Evolutionary conservation across 2,329 filamentous ascomycete species (phyloP).

Genomic region (Paradendryphiella salina): DNA sequence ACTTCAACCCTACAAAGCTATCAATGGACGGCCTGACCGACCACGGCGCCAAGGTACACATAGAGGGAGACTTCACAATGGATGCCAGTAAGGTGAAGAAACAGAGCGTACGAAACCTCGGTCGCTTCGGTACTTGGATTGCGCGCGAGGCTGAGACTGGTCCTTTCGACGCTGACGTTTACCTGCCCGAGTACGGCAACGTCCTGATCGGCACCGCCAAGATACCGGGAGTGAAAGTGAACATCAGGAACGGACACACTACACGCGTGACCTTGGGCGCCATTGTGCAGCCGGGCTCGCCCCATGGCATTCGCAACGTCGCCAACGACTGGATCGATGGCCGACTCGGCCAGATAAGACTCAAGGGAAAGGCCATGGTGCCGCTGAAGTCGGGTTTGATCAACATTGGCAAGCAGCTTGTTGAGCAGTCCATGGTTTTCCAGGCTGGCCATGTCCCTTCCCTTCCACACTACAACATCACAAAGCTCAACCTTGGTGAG

Average conservation of each 20-base stretch:
- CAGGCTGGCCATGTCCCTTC: constrained; percentile 73
- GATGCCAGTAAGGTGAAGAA: constrained; percentile 76
- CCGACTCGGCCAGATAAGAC: constrained; percentile 68
- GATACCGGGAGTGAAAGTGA: constrained; percentile 74
- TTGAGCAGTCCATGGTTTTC: constrained; percentile 76
- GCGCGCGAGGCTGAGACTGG: constrained; percentile 75
- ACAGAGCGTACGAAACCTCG: constrained; percentile 71
- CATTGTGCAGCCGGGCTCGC: constrained; percentile 73
- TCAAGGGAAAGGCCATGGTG: constrained; percentile 74
- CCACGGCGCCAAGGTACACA: constrained; percentile 74
- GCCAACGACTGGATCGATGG: constrained; percentile 89
- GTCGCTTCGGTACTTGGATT: constrained; percentile 77
- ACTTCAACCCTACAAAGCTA: constrained; percentile 80
- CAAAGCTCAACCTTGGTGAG: constrained; percentile 78
- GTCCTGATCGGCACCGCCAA: constrained; percentile 74
- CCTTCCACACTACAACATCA: constrained; percentile 81
- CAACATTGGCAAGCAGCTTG: constrained; percentile 72
- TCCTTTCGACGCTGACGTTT: constrained; percentile 72
- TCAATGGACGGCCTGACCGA: constrained; percentile 83
- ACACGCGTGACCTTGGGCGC: constrained; percentile 80
- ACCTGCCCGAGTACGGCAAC: constrained; percentile 80
- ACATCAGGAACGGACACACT: constrained; percentile 74
- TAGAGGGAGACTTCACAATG: constrained; percentile 80
- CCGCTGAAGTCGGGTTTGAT: constrained; percentile 78
- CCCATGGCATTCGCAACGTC: constrained; percentile 75